Base-by-base conservation (phyloP, 2,329 filamentous ascomycete species). In the Byssothecium circinans region DNA sequence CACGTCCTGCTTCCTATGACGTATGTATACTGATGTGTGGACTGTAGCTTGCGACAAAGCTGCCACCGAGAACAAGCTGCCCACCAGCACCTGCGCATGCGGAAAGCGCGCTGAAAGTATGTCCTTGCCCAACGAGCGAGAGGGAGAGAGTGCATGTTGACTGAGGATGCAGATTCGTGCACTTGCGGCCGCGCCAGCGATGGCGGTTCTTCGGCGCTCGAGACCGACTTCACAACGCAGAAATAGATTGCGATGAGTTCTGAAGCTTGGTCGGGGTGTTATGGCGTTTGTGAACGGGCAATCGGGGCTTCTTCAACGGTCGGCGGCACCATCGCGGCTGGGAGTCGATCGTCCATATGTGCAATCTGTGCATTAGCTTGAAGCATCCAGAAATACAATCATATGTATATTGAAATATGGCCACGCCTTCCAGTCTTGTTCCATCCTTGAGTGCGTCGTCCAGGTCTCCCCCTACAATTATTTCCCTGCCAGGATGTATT, bases 221-320 rank as follows among this genome's bases (percentile, higher is more conserved):
- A 96, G 82, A 88, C 81, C 41, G 91, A 96, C 73, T 96, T 96
- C 68, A 96, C 91, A 30, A 89, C 86, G 45, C 83, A 81, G 75
- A 71, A 72, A 61, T 72, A 65, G 49, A 47, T 36, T 18, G 34
- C 15, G 17, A 6, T 22, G 10, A 5, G 10, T 41, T 18, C n/a
- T 12, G 34, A n/a, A 30, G 20, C n/a, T 18, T 40, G 36, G 23
- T 15, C 11, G 42, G 25, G 19, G 19, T 40, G 35, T 37, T 20
- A 19, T 14, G 18, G 27, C 29, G 39, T 43, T 39, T 39, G 10
- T 8, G 19, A n/a, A 25, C 29, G 29, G 29, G 10, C 14, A 25
- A 25, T 10, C 23, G 23, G 23, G 10, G 23, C 23, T 25, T 25
- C 23, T 25, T 25, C 23, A 25, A 25, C 23, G 23, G 23, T 25